Percentiles rank a stretch among this genome's conserved stretches.
Evolutionary conservation across 768 basidiomycete genomes (phyloP).

Genomic region (Leccinellum rugosiceps): DNA sequence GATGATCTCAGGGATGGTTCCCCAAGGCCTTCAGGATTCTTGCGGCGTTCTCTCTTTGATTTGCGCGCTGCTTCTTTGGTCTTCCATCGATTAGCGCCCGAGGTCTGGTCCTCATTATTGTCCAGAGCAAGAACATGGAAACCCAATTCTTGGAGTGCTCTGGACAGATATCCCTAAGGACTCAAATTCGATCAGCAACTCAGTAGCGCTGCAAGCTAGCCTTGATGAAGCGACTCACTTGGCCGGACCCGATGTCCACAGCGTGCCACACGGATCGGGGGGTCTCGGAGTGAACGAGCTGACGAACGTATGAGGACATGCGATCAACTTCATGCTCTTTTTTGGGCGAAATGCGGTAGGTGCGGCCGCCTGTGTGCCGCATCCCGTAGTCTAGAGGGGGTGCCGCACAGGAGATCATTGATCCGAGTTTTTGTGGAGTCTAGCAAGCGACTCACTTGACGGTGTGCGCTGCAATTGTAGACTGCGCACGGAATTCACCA

Average conservation of each 20-base stretch:
- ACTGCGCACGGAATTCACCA: conserved; percentile 23
- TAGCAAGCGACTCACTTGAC: conserved; percentile 9
- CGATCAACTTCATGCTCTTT: conserved; percentile 68
- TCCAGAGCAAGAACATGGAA: conserved; percentile 66
- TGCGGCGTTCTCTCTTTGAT: conserved; percentile 10
- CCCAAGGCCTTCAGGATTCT: not conserved
- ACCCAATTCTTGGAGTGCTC: conserved; percentile 36
- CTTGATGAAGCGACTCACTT: conserved; percentile 37
- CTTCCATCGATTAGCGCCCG: conserved; percentile 52
- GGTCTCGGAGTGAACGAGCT: conserved; percentile 30
- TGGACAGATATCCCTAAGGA: conserved; percentile 60
- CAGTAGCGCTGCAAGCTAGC: not conserved
- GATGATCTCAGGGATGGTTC: not conserved
- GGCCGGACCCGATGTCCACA: conserved; percentile 75
- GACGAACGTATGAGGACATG: conserved; percentile 55
- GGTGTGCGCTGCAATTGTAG: conserved; percentile 27
- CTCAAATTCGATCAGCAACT: not conserved
- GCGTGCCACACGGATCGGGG: conserved; percentile 37
- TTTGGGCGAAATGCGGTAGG: conserved; percentile 68
- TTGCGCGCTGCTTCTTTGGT: conserved; percentile 19
- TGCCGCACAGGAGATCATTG: not conserved
- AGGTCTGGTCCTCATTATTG: conserved; percentile 53
- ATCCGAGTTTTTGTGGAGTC: not conserved
- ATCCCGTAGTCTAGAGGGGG: conserved; percentile 6
- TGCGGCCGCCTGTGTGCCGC: conserved; percentile 2